Evolutionary conservation across 164 flowering plant genomes (phyloP), one percentile per base, ranked within the genome.

Genomic region (Santalum album): DNA sequence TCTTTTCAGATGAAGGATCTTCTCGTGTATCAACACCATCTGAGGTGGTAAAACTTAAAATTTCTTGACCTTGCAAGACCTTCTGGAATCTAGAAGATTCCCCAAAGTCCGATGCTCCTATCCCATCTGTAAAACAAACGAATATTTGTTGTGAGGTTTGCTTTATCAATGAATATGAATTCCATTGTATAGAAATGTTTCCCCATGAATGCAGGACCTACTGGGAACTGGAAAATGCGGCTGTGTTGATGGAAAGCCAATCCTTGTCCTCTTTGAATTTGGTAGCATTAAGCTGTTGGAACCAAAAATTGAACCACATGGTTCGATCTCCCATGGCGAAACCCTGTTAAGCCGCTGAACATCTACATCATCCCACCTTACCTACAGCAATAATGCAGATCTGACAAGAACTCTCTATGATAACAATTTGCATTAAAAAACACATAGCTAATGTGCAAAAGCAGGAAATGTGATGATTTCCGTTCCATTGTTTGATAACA

Each of bases 51-150:
- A 74, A 76, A 68, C 87, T 72, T 39, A 68, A 67, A 53, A 78
- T 86, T 94, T 90, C 97, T 87, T 94, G 97, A 94, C 99, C 99
- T 90, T 94, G 99, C 97, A 94, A 94, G 97, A 94, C 99, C 97
- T 83, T 87, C 73, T 78, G 92, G 94, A 84, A 90, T 63, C 95
- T 73, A 38, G 61, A 65, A 27, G 95, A 74, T 69, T 94, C 96
- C 76, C 79, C 75, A 51, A 84, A 78, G 83, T 81, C 88, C 53
- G 83, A 65, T 54, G 61, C 66, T 55, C 81, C 81, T 27, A 65
- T 66, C 54, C 84, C 96, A 70, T 74, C 90, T 83, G 81, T 39
- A 34, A 58, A 51, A 15, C 35, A 53, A 19, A 43, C 18, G 50
- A 27, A 39, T 52, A 7, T 25, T 16, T 3, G 34, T 29, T 9